These are phyloP conservation scores for Beauveria asiatica DNA, from an alignment of 2,329 filamentous ascomycete genomes.

Conservation along the genomic window DNA sequence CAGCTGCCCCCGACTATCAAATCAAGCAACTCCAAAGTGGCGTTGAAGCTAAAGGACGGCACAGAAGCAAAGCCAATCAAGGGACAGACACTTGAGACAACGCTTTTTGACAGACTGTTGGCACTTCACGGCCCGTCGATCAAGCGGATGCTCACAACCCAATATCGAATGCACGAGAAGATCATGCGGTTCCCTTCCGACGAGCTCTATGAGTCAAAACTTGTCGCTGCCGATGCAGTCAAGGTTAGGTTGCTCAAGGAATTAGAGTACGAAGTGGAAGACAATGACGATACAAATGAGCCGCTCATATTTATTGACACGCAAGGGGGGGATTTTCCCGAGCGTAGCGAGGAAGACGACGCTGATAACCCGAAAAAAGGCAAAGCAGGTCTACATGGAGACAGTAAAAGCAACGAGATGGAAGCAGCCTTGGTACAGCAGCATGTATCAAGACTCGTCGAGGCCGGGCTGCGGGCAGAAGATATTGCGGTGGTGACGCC, in stretches of 20 bases:
- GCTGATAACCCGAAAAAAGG: conserved; percentile 36
- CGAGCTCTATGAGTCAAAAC: conserved; percentile 73
- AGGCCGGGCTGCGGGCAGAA: conserved; percentile 67
- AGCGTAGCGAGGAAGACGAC: conserved; percentile 69
- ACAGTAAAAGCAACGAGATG: conserved; percentile 85
- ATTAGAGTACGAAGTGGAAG: conserved; percentile 66
- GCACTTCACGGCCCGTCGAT: conserved; percentile 71
- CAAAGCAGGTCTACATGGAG: conserved; percentile 36
- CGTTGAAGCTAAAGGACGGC: conserved; percentile 28
- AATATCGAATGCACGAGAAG: conserved; percentile 94
- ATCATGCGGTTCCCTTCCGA: conserved; percentile 94
- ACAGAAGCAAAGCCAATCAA: conserved; percentile 33
- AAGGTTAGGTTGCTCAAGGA: conserved; percentile 66
- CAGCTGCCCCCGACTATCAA: conserved; percentile 95
- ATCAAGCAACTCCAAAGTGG: conserved; percentile 51
- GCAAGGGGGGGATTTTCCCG: conserved; percentile 85
- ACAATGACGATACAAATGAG: conserved; percentile 79
- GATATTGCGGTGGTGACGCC: conserved; percentile 93
- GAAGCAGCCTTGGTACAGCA: conserved; percentile 73
- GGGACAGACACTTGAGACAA: conserved; percentile 67
- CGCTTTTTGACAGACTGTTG: conserved; percentile 84
- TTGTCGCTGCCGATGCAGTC: conserved; percentile 75
- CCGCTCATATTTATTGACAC: conserved; percentile 93
- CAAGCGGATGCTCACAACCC: conserved; percentile 91
- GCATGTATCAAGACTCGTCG: conserved; percentile 70